Conservation (phyloP, 1,139 yeast species). For the Zhuliangozyma blackwelliae region DNA sequence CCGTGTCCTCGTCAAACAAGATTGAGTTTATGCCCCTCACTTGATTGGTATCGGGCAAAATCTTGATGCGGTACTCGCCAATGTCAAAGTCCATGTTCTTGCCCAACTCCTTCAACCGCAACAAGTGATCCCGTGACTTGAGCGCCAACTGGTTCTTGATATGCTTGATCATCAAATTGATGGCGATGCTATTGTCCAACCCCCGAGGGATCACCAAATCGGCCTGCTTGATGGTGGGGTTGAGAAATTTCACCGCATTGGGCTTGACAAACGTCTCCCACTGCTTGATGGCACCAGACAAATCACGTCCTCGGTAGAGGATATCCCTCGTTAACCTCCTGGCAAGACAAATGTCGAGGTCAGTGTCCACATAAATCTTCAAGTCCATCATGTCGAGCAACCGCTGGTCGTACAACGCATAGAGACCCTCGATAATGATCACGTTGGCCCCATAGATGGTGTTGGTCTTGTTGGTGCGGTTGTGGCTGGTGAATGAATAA, state of each 20-base stretch:
- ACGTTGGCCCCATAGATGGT: slow-evolving; percentile 95
- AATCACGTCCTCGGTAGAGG: slow-evolving; percentile 77
- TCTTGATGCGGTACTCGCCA: slow-evolving; percentile 23
- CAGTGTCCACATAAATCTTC: slow-evolving; percentile 90
- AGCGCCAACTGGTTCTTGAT: slow-evolving; percentile 64
- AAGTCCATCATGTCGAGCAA: slow-evolving; percentile 75
- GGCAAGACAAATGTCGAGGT: slow-evolving; percentile 85
- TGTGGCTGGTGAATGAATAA: slow-evolving; percentile 75
- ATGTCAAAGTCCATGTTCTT: slow-evolving; percentile 28
- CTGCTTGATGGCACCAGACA: slow-evolving; percentile 76
- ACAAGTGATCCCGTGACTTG: slow-evolving; percentile 65
- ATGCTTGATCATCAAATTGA: slow-evolving; percentile 73
- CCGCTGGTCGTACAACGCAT: slow-evolving; percentile 71
- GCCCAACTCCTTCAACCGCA: slow-evolving; percentile 55
- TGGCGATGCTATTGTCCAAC: slow-evolving; percentile 75
- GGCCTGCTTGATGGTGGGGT: slow-evolving; percentile 76
- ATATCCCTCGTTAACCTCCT: slow-evolving; percentile 85
- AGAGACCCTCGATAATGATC: slow-evolving; percentile 86
- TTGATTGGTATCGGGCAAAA: slow-evolving; percentile 63
- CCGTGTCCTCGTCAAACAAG: slow-evolving; percentile 50
- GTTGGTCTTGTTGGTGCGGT: slow-evolving; percentile 61
- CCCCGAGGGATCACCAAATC: slow-evolving; percentile 89
- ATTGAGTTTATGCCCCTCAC: slow-evolving; percentile 69
- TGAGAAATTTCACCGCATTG: slow-evolving; percentile 71
- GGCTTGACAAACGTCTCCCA: slow-evolving; percentile 94